Evolutionary conservation across 148 eudicot species (phyloP).

Genomic region (Polygonum aviculare): DNA sequence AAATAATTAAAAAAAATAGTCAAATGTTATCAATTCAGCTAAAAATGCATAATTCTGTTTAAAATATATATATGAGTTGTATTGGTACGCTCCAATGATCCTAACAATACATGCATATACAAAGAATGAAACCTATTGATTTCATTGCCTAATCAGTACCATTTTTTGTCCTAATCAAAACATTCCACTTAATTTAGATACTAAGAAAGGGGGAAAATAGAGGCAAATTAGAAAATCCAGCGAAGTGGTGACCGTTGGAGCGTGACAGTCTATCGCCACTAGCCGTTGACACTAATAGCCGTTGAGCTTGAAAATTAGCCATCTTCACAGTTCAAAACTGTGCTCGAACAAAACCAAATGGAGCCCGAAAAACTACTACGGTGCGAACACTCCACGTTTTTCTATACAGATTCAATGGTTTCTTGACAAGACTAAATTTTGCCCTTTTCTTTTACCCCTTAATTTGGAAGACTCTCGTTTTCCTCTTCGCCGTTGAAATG

Average conservation of each 20-base stretch:
- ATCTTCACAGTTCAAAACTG: not conserved
- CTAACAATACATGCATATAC: not conserved
- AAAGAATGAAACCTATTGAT: not conserved
- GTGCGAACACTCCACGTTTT: not conserved
- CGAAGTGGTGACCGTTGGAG: not conserved
- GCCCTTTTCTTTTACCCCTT: not conserved
- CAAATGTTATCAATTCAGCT: not conserved
- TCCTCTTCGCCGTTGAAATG: not conserved
- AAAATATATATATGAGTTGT: not conserved
- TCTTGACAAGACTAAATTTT: not conserved
- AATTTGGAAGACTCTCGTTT: not conserved
- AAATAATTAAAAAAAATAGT: not conserved
- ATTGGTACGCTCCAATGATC: not conserved
- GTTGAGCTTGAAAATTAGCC: not conserved
- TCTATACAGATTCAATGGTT: not conserved
- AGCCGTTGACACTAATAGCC: not conserved
- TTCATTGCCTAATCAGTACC: not conserved
- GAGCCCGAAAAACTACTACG: not conserved
- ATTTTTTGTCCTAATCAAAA: not conserved
- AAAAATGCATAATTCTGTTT: not conserved
- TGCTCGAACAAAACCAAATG: not conserved
- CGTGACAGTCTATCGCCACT: not conserved
- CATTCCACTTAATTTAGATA: not conserved
- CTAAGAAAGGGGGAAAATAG: not conserved
- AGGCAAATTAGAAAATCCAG: not conserved